These are phyloP conservation scores for Salix suchowensis DNA, from an alignment of 345 rosid genomes.

Conservation along the genomic window DNA sequence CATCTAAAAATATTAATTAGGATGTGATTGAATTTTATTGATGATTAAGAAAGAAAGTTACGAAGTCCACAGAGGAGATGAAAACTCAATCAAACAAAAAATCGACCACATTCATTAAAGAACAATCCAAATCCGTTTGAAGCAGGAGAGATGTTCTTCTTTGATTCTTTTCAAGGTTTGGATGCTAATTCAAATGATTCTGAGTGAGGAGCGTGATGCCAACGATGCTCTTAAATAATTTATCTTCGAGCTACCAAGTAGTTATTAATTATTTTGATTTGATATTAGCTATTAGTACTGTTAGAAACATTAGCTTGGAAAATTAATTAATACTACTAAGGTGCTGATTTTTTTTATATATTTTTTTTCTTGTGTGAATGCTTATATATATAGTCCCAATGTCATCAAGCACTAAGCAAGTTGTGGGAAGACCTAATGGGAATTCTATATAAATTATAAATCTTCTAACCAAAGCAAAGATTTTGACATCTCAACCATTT, in stretches of 20 bases:
- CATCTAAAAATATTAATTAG: no score
- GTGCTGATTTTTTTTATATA: no score
- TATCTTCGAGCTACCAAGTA: background rate
- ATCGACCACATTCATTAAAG: no score
- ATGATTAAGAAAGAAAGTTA: background rate
- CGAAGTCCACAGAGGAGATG: background rate
- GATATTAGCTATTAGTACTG: background rate
- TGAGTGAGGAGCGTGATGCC: background rate
- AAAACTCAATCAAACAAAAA: background rate
- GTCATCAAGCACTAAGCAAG: slow-evolving; percentile 37
- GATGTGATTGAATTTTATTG: background rate
- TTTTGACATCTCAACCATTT: slow-evolving; percentile 54
- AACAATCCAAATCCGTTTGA: background rate
- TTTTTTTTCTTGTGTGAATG: no score
- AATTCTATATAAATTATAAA: slow-evolving; percentile 6
- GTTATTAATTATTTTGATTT: background rate
- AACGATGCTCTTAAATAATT: background rate
- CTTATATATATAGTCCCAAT: background rate
- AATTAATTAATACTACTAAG: background rate
- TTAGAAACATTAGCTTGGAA: background rate
- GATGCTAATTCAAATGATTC: background rate
- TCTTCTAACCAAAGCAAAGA: slow-evolving; percentile 34
- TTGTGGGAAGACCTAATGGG: slow-evolving; percentile 11
- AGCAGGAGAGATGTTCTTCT: background rate
- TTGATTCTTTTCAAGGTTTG: background rate